phyloP scores from a whole-genome alignment of 2,329 filamentous ascomycete species.

The Trichoderma sp. region DNA sequence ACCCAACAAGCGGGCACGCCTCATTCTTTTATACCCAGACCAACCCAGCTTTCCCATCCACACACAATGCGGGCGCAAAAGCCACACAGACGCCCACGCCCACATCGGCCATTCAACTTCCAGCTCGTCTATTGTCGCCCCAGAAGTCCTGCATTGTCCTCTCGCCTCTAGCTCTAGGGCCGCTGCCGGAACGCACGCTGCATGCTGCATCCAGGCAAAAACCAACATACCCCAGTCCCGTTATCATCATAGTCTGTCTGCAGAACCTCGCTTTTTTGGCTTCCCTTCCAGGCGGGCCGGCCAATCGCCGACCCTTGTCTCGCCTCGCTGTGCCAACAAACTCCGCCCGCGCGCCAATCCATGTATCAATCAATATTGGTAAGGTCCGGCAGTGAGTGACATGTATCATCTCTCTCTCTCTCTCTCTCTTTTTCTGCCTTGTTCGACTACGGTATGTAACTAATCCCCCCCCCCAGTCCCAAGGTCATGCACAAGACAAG shows the following conservation, averaged over 20 bases:
- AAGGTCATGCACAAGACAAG: not conserved
- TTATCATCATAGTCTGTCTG: not conserved
- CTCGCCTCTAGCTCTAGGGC: not conserved
- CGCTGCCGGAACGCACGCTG: not conserved
- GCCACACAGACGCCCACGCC: not conserved
- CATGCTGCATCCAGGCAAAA: not conserved
- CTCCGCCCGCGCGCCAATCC: not conserved
- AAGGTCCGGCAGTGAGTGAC: not conserved
- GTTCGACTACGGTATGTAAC: not conserved
- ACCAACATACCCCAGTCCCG: not conserved
- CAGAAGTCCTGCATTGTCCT: not conserved
- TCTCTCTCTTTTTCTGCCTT: not conserved
- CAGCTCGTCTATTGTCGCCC: not conserved
- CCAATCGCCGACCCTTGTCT: not conserved
- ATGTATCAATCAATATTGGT: not conserved
- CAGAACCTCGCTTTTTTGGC: not conserved
- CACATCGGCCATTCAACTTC: not conserved
- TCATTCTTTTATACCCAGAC: slow-evolving; percentile 6
- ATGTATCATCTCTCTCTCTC: not conserved
- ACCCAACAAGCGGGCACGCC: not conserved
- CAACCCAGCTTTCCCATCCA: not conserved
- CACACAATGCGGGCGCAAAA: not conserved
- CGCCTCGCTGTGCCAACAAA: not conserved
- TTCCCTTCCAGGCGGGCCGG: not conserved
- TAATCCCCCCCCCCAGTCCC: not conserved